Evolutionary conservation across 164 flowering plant species (phyloP).

Genomic region (Magnolia changhungtana): DNA sequence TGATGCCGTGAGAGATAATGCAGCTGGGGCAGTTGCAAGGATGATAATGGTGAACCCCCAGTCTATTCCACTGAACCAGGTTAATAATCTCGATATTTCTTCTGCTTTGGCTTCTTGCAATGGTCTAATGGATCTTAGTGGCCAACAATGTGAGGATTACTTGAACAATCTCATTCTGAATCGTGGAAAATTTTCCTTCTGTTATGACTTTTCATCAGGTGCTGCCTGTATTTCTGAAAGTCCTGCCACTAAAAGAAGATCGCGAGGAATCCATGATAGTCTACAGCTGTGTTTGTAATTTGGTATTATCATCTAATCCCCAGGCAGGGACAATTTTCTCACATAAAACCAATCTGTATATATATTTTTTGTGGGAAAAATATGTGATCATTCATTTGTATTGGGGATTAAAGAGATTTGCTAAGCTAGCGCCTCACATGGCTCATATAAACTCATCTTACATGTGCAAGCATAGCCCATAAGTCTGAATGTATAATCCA

Average conservation of each 20-base stretch:
- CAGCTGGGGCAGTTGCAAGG: constrained; percentile 97
- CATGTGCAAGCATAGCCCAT: too few species aligned
- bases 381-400: too few species aligned
- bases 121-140: neutral
- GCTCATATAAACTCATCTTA: too few species aligned
- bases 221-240: constrained; percentile 81
- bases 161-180: neutral
- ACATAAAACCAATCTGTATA: too few species aligned
- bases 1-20: constrained; percentile 95
- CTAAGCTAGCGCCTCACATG: too few species aligned
- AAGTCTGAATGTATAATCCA: too few species aligned
- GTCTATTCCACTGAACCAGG: constrained; percentile 84
- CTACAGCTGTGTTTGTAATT: constrained; percentile 75
- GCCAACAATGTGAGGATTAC: too few species aligned
- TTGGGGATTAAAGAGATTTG: too few species aligned
- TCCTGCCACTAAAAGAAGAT: constrained; percentile 90
- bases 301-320: constrained; percentile 74
- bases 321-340: constrained; percentile 46
- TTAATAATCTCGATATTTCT: constrained; percentile 14
- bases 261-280: constrained; percentile 84
- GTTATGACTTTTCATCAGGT: constrained; percentile 42
- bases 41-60: constrained; percentile 95
- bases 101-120: neutral
- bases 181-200: neutral
- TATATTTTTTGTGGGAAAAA: too few species aligned